A percentile compares a stretch with the other conserved stretches of the same genome.
phyloP scores from a whole-genome alignment of 805 yeast genomes.

The Sungouiella thailandica region DNA sequence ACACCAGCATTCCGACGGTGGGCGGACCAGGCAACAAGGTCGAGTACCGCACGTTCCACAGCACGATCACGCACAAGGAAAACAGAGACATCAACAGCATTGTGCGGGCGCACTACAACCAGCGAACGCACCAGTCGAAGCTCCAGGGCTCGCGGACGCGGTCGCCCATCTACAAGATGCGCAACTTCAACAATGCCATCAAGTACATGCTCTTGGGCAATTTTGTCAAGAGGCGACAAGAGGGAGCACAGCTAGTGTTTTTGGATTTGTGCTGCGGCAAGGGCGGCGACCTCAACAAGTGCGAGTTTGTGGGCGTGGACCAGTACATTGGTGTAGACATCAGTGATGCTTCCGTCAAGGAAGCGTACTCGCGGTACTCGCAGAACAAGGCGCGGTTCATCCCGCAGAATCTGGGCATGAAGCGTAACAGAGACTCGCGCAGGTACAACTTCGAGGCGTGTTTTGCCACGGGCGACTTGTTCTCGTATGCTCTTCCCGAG shows the following conservation, averaged over 20 bases:
- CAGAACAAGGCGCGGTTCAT: constrained; percentile 43
- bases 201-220: constrained; percentile 80
- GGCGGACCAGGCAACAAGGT: constrained; percentile 13
- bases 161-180: constrained; percentile 80
- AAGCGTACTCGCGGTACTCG: constrained; percentile 73
- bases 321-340: constrained; percentile 90
- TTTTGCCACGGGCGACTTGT: constrained; percentile 90
- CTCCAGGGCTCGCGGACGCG: constrained; percentile 54
- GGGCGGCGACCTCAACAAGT: constrained; percentile 94
- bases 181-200: constrained; percentile 88
- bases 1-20: constrained; percentile 13
- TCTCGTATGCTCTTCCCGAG: constrained; percentile 62
- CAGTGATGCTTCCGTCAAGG: constrained; percentile 80
- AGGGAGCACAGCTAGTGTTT: constrained; percentile 37
- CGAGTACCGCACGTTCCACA: constrained; percentile 35
- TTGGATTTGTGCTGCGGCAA: constrained; percentile 95
- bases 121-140: constrained; percentile 67
- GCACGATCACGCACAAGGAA: constrained; percentile 29
- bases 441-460: constrained; percentile 69
- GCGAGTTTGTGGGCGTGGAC: constrained; percentile 66
- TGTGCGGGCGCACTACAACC: constrained; percentile 82
- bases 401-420: constrained; percentile 18
- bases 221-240: constrained; percentile 39
- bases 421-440: constrained; percentile 30
- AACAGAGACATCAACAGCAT: constrained; percentile 52